A percentile compares a stretch with the other conserved stretches of the same genome.
phyloP scores from a whole-genome alignment of 2,329 filamentous ascomycete genomes.

The Basipetospora chlamydospora region DNA sequence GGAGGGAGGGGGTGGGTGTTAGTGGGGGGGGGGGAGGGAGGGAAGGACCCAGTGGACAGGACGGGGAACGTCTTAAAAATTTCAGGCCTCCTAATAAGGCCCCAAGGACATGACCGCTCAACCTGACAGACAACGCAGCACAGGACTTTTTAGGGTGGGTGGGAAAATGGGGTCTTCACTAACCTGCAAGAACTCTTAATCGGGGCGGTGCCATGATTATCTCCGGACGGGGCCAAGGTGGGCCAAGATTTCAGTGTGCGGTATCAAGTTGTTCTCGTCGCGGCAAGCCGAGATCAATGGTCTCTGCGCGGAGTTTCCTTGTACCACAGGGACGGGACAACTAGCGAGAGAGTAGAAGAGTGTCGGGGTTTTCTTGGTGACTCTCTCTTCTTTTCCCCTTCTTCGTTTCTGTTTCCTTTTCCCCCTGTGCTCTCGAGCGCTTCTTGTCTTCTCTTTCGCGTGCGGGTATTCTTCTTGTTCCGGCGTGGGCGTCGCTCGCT shows the following conservation, averaged over 20 bases:
- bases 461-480: no score
- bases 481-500: no score
- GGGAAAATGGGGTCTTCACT: slow-evolving; percentile 1
- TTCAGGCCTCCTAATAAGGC: no score
- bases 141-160: no score
- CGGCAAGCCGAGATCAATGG: slow-evolving; percentile 1
- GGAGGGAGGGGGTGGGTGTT: neutral
- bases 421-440: no score
- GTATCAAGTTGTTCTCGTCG: no score
- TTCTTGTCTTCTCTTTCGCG: no score
- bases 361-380: no score
- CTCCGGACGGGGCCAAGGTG: neutral
- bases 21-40: neutral
- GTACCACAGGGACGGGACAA: slow-evolving; percentile 5
- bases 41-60: slow-evolving; percentile 1
- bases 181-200: slow-evolving; percentile 6
- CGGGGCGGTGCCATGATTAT: slow-evolving; percentile 4
- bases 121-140: no score
- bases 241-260: neutral
- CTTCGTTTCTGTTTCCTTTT: no score
- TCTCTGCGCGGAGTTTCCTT: slow-evolving; percentile 4
- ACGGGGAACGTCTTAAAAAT: slow-evolving; percentile 3
- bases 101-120: no score
- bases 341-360: neutral
- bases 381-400: no score